These are phyloP conservation scores for Lodderomyces margitis DNA, from an alignment of 1,139 yeast species.

Conservation along the genomic window DNA sequence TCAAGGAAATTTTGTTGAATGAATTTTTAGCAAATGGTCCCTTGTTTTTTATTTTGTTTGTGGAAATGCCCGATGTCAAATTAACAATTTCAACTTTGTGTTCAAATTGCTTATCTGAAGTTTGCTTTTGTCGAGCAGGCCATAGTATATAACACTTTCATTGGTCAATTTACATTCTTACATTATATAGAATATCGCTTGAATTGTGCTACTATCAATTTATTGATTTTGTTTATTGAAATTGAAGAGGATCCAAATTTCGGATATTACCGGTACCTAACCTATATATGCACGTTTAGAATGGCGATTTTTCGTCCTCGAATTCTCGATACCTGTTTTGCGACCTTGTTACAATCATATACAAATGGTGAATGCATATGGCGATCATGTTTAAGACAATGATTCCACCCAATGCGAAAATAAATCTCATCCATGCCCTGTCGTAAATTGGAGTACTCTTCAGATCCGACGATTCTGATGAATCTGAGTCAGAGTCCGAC, in stretches of 20 bases:
- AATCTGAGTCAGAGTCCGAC: conserved; percentile 2
- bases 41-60: background rate
- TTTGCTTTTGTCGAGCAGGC: too few relatives aligned
- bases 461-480: conserved; percentile 4
- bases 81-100: background rate
- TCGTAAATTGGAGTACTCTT: conserved; percentile 15
- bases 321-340: conserved; percentile 35
- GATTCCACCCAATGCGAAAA: conserved; percentile 31
- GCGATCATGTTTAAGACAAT: conserved; percentile 34
- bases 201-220: too few relatives aligned
- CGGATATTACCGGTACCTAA: background rate
- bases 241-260: background rate
- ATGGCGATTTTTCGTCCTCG: conserved; percentile 39
- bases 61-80: background rate
- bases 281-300: conserved; percentile 15
- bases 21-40: background rate
- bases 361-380: conserved; percentile 37
- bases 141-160: too few relatives aligned
- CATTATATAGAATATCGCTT: too few relatives aligned
- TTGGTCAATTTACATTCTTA: too few relatives aligned
- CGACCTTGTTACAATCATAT: conserved; percentile 27
- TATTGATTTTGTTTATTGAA: background rate
- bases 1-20: background rate
- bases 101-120: background rate
- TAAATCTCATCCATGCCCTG: conserved; percentile 23